Percentiles rank a stretch among this genome's conserved stretches.
Evolutionary conservation across 495 filamentous ascomycete species (phyloP).

Genomic region (Mycothermus thermophilus): DNA sequence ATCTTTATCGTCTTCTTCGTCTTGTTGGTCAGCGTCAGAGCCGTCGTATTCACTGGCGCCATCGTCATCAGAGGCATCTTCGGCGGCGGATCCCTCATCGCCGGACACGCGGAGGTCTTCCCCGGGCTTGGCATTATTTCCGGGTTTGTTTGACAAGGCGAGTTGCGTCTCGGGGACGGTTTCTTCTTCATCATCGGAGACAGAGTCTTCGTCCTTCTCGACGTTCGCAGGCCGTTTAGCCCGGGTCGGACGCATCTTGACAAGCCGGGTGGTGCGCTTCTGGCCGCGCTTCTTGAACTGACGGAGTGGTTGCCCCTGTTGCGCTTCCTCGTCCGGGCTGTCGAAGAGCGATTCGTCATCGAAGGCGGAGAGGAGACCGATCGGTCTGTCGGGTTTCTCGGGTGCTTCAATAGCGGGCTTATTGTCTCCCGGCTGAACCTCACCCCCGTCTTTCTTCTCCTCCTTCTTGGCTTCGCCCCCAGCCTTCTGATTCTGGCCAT

Average conservation of each 20-base stretch:
- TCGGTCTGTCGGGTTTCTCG: constrained; percentile 7
- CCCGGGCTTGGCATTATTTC: constrained; percentile 13
- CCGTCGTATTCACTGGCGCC: too few relatives aligned
- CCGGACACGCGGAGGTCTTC: constrained; percentile 6
- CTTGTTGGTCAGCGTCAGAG: constrained; percentile 15
- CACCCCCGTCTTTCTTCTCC: constrained; percentile 26
- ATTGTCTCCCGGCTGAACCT: background rate
- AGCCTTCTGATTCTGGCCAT: background rate
- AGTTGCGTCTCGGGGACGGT: constrained; percentile 34
- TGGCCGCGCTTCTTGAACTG: constrained; percentile 86
- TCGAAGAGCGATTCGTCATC: constrained; percentile 40
- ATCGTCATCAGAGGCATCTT: constrained; percentile 1
- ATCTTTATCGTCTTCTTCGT: constrained; percentile 9
- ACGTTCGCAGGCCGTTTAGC: constrained; percentile 23
- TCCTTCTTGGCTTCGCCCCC: background rate
- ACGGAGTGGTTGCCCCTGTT: constrained; percentile 36
- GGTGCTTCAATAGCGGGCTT: background rate
- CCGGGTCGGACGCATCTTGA: constrained; percentile 51
- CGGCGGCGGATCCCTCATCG: background rate
- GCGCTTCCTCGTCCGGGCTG: constrained; percentile 29
- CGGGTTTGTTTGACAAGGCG: constrained; percentile 1
- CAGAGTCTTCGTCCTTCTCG: constrained; percentile 11
- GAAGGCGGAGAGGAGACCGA: constrained; percentile 46
- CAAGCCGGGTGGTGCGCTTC: constrained; percentile 68
- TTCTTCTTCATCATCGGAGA: constrained; percentile 11